Evolutionary conservation across 2,329 filamentous ascomycete genomes (phyloP), one percentile per base, ranked within the genome.

Genomic region (Hypoxylon sp.): DNA sequence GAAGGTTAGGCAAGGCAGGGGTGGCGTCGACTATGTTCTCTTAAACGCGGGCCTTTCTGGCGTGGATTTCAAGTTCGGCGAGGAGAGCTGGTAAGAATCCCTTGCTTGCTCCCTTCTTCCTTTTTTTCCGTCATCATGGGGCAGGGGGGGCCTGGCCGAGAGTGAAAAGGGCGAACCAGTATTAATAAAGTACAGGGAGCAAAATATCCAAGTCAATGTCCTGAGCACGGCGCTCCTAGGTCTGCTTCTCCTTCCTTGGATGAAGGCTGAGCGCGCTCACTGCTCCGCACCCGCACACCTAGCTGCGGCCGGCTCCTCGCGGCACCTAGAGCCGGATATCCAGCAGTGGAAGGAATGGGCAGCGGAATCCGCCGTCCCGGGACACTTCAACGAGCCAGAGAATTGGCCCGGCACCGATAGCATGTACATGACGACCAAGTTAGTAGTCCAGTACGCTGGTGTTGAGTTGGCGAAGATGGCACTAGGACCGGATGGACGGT

Each of bases 191-290:
- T 16, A 4, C 7, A 70, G 81, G 79, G 85, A 87, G 53, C 78
- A 81, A 55, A 84, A 80, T 2, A 69, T 89, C 14, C 86, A 89
- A 73, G 83, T 88, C 70, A 89, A 89, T 71, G 79, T 82, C 1
- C 75, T 89, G 1, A 87, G 85, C 22, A 89, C 85, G 0, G 78
- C 80, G 8, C 79, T 88, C 0, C 77, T 89, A 2, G 83, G 80
- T 1, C 65, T 87, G 1, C 75, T 87, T 0, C 79, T 90, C 11
- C 76, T 86, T 2, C 82, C 81, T 0, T 81, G 82, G 63, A 73
- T 86, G 40, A 75, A 72, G 40, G 45, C 67, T 5, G 70, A 73
- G 44, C 71, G 72, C 38, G 61, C 46, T 8, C 61, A 70, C 52
- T 69, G 74, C 30, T 48, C 61, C 1, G 40, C 67, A 1, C 69